phyloP scores from a whole-genome alignment of 352 stramenopile species.

The Halophytophthora polymorphica region DNA sequence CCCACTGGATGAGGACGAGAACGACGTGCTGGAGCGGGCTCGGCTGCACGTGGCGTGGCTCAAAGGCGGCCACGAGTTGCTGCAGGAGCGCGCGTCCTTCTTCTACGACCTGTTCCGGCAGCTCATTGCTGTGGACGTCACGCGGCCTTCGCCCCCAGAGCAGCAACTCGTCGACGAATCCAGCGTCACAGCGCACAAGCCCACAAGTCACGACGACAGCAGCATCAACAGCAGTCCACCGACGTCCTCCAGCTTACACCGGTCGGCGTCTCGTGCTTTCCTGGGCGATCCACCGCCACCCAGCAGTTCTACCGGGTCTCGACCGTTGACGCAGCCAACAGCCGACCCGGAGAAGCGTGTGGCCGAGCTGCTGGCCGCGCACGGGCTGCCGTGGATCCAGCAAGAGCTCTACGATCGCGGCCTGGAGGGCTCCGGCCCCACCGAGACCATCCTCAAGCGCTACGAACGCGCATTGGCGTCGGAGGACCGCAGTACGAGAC shows the following conservation, averaged over 20 bases:
- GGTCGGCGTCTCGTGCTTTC: no score
- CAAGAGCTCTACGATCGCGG: constrained; percentile 79
- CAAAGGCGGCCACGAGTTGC: constrained; percentile 68
- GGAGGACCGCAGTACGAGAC: constrained; percentile 24
- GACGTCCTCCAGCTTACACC: no score
- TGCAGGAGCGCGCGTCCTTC: constrained; percentile 59
- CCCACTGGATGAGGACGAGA: neutral
- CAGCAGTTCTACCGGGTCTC: neutral
- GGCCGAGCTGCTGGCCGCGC: constrained; percentile 21
- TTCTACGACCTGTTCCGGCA: constrained; percentile 55
- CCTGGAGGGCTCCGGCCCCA: constrained; percentile 51
- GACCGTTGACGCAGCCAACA: neutral
- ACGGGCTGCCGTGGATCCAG: constrained; percentile 70
- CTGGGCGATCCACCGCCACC: no score
- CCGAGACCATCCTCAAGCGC: constrained; percentile 35
- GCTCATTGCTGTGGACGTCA: constrained; percentile 14
- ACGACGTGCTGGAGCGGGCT: neutral
- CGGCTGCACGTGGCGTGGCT: constrained; percentile 64
- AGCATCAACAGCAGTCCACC: no score
- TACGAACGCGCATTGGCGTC: constrained; percentile 39
- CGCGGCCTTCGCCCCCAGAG: neutral
- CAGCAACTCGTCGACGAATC: neutral
- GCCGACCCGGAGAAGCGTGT: constrained; percentile 20
- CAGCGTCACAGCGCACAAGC: neutral
- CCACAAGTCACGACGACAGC: neutral